A percentile compares a stretch with the other conserved stretches of the same genome.
These are phyloP conservation scores for Pseudogymnoascus sp. DNA, from an alignment of 2,329 filamentous ascomycete genomes.

Conservation along the genomic window DNA sequence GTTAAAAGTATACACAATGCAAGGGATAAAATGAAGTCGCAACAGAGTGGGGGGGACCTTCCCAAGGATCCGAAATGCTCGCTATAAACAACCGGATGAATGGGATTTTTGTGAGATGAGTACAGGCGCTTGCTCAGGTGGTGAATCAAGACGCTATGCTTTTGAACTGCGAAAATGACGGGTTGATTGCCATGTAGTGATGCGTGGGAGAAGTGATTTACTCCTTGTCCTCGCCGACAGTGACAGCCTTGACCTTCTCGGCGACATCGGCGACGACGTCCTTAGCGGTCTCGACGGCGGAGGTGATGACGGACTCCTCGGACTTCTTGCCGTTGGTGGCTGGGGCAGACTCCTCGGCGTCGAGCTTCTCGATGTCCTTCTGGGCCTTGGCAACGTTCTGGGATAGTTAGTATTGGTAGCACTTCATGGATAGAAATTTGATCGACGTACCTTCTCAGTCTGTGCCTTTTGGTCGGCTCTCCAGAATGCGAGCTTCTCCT, in stretches of 20 bases:
- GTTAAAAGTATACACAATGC: constrained; percentile 5
- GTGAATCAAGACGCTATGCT: background rate
- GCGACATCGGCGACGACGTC: constrained; percentile 51
- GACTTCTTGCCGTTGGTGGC: constrained; percentile 25
- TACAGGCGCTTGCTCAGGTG: background rate
- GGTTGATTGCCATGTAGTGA: background rate
- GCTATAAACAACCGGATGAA: constrained; percentile 1
- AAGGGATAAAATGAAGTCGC: constrained; percentile 6
- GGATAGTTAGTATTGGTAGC: constrained; percentile 28
- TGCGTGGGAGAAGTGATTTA: constrained; percentile 14
- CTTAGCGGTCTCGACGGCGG: constrained; percentile 31
- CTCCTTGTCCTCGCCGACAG: constrained; percentile 46
- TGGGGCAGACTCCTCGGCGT: constrained; percentile 54
- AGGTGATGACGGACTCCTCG: constrained; percentile 12
- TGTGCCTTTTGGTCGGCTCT: constrained; percentile 83
- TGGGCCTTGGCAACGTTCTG: constrained; percentile 96
- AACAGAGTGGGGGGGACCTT: background rate
- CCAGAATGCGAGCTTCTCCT: constrained; percentile 85
- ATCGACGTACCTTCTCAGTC: constrained; percentile 67
- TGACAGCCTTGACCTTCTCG: constrained; percentile 53
- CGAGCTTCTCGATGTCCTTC: constrained; percentile 87
- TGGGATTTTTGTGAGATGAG: background rate
- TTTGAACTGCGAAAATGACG: background rate
- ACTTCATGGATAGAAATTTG: background rate
- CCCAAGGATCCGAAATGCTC: constrained; percentile 8